A percentile compares a stretch with the other conserved stretches of the same genome.
phyloP scores from a whole-genome alignment of 2,329 filamentous ascomycete species.

The Biscogniauxia sp. region DNA sequence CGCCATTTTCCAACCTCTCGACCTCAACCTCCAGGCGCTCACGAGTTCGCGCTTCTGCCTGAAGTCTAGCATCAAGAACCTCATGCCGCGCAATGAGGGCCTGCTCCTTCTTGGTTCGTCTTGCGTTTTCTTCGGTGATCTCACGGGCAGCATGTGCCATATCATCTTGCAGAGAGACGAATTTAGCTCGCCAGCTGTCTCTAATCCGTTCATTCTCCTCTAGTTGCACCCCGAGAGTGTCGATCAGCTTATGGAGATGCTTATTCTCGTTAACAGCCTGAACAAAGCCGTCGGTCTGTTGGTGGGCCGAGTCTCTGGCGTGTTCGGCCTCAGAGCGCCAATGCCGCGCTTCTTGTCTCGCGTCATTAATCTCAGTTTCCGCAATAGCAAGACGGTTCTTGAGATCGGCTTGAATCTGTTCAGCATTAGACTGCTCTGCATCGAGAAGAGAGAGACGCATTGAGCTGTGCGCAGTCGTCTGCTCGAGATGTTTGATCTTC shows the following conservation, averaged over 20 bases:
- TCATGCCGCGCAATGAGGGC: slow-evolving; percentile 76
- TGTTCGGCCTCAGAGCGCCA: slow-evolving; percentile 63
- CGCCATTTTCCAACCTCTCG: slow-evolving; percentile 61
- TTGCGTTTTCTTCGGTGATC: slow-evolving; percentile 77
- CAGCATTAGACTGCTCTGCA: slow-evolving; percentile 58
- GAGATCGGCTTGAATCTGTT: slow-evolving; percentile 54
- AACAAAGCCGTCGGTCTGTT: slow-evolving; percentile 48
- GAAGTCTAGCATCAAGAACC: slow-evolving; percentile 73
- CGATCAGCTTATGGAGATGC: slow-evolving; percentile 70
- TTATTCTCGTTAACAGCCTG: slow-evolving; percentile 61
- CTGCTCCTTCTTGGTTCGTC: slow-evolving; percentile 75
- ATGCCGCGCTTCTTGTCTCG: slow-evolving; percentile 56
- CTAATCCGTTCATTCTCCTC: slow-evolving; percentile 83
- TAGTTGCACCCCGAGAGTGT: slow-evolving; percentile 72
- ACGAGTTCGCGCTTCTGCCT: slow-evolving; percentile 68
- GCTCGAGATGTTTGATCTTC: slow-evolving; percentile 60
- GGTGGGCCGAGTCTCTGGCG: slow-evolving; percentile 49
- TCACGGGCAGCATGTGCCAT: slow-evolving; percentile 78
- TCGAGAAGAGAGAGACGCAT: slow-evolving; percentile 68
- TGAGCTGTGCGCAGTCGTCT: slow-evolving; percentile 50
- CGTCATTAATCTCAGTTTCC: slow-evolving; percentile 54
- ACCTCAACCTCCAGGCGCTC: slow-evolving; percentile 67
- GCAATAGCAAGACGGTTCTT: slow-evolving; percentile 53
- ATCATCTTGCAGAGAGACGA: slow-evolving; percentile 82
- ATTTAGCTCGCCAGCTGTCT: slow-evolving; percentile 79